Evolutionary conservation across 2,329 filamentous ascomycete species (phyloP).

Genomic region (Fusarium humuli): DNA sequence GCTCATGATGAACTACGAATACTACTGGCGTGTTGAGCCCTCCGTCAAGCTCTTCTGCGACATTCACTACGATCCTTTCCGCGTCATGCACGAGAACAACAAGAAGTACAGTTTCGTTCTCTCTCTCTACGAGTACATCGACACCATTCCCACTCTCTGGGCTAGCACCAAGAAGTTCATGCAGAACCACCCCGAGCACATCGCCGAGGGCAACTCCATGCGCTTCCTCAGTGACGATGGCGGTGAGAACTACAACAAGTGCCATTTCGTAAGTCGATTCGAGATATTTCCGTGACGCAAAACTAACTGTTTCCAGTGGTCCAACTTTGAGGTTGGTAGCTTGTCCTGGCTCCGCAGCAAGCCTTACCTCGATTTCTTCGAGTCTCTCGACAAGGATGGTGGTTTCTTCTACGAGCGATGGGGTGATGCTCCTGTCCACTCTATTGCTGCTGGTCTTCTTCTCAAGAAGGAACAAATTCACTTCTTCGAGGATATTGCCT

Average conservation of each 20-base stretch:
- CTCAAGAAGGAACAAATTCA: constrained; percentile 94
- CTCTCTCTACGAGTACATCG: constrained; percentile 94
- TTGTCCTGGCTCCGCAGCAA: constrained; percentile 92
- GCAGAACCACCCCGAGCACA: constrained; percentile 87
- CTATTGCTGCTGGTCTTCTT: constrained; percentile 90
- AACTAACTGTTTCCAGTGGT: constrained; percentile 74
- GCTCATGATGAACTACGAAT: constrained; percentile 95
- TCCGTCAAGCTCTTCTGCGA: constrained; percentile 97
- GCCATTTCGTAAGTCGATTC: constrained; percentile 81
- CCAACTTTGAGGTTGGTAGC: constrained; percentile 97
- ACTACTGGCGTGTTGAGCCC: constrained; percentile 99
- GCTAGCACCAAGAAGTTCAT: constrained; percentile 96
- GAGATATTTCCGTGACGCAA: neutral
- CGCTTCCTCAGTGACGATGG: constrained; percentile 90
- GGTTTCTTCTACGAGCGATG: constrained; percentile 99
- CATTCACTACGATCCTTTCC: constrained; percentile 95
- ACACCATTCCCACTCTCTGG: constrained; percentile 97
- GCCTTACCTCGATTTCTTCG: constrained; percentile 91
- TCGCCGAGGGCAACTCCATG: constrained; percentile 87
- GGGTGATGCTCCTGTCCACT: constrained; percentile 97
- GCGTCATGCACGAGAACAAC: constrained; percentile 92
- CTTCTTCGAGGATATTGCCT: constrained; percentile 99
- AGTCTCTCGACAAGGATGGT: constrained; percentile 86
- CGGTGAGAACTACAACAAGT: constrained; percentile 94
- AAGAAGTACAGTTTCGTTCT: constrained; percentile 99